These are phyloP conservation scores for Rhinocladiella mackenziei DNA, from an alignment of 2,329 filamentous ascomycete species.

Conservation along the genomic window DNA sequence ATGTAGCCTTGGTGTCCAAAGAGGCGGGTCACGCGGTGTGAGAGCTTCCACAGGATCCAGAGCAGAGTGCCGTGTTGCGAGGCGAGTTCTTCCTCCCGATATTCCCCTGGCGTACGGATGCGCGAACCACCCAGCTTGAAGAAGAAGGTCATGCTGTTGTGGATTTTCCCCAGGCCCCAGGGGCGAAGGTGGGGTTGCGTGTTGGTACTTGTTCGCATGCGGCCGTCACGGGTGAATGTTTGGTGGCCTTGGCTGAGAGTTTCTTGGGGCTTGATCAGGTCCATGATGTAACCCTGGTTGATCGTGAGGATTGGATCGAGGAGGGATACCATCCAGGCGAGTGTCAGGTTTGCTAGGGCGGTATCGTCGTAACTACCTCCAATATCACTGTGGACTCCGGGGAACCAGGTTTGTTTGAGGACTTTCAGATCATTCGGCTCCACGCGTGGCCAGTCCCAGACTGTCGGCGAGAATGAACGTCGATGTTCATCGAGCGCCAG, in stretches of 20 bases:
- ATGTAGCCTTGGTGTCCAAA: neutral
- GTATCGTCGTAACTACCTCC: slow-evolving; percentile 48
- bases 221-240: slow-evolving; percentile 10
- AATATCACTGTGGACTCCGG: slow-evolving; percentile 47
- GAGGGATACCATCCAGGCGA: slow-evolving; percentile 51
- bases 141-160: slow-evolving; percentile 26
- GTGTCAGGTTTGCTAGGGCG: slow-evolving; percentile 46
- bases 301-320: slow-evolving; percentile 32
- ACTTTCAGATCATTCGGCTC: slow-evolving; percentile 30
- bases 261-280: slow-evolving; percentile 17
- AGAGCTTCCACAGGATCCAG: slow-evolving; percentile 20
- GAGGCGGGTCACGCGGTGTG: neutral
- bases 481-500: slow-evolving; percentile 35
- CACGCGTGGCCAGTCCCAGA: slow-evolving; percentile 34
- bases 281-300: slow-evolving; percentile 26
- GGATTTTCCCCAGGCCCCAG: slow-evolving; percentile 31
- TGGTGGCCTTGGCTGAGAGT: slow-evolving; percentile 3
- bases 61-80: slow-evolving; percentile 22
- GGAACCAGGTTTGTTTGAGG: slow-evolving; percentile 48
- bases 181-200: slow-evolving; percentile 15
- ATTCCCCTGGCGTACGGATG: slow-evolving; percentile 28
- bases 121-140: slow-evolving; percentile 27
- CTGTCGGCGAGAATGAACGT: slow-evolving; percentile 32
- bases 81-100: slow-evolving; percentile 23
- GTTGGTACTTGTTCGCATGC: slow-evolving; percentile 13